phyloP scores from a whole-genome alignment of 2,329 filamentous ascomycete species.

The Colletotrichum chrysophilum region DNA sequence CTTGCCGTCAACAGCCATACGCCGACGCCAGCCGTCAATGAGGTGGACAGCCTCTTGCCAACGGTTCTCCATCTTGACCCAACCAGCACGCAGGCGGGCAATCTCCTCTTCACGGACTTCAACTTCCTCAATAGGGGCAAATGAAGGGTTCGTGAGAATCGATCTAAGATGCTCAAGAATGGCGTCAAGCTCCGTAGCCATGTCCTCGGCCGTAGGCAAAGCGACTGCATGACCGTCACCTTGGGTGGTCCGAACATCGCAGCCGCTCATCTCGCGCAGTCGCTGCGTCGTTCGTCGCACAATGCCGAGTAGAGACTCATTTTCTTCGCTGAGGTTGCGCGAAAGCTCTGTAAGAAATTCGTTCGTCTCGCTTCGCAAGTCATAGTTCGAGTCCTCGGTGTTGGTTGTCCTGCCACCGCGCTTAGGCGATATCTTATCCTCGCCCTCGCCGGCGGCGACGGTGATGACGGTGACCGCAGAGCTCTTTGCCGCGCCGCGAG shows the following conservation, averaged over 20 bases:
- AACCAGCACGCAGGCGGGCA: constrained; percentile 78
- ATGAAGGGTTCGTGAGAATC: constrained; percentile 92
- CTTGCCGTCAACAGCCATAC: constrained; percentile 74
- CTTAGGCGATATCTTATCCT: constrained; percentile 46
- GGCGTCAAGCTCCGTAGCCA: constrained; percentile 75
- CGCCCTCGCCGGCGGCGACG: constrained; percentile 58
- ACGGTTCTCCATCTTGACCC: constrained; percentile 90
- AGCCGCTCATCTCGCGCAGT: constrained; percentile 73
- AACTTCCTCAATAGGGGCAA: constrained; percentile 94
- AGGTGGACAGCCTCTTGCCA: constrained; percentile 90
- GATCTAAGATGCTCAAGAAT: constrained; percentile 82
- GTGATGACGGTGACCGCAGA: constrained; percentile 62
- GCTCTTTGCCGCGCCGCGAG: constrained; percentile 60
- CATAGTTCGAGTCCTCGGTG: constrained; percentile 63
- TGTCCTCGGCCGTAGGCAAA: constrained; percentile 59
- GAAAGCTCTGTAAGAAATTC: constrained; percentile 87
- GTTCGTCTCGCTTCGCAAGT: constrained; percentile 84
- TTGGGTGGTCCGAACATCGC: constrained; percentile 34
- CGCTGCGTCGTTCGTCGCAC: constrained; percentile 74
- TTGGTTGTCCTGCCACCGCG: constrained; percentile 25
- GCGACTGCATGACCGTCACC: constrained; percentile 31
- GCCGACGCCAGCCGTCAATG: constrained; percentile 90
- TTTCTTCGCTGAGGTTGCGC: constrained; percentile 86
- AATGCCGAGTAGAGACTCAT: constrained; percentile 78
- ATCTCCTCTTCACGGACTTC: constrained; percentile 94